Conservation (phyloP, 805 yeast species). For the Candida vartiovaarae region DNA sequence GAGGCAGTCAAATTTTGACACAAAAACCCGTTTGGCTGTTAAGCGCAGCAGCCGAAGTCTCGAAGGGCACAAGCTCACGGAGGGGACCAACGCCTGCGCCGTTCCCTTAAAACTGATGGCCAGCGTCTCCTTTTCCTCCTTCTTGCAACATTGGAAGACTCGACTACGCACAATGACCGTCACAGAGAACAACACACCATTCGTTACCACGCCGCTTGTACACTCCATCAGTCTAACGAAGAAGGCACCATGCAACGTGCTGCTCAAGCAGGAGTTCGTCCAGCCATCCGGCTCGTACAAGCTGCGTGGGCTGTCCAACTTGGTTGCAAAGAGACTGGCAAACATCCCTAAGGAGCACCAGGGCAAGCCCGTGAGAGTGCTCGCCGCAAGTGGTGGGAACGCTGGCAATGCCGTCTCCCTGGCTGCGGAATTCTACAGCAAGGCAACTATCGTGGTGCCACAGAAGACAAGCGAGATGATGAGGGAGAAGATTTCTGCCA, state of each 20-base stretch:
- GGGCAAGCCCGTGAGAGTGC: conserved; percentile 31
- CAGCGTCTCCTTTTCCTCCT: too few relatives aligned
- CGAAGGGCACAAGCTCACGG: too few relatives aligned
- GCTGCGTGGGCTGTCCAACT: conserved; percentile 46
- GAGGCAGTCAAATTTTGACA: too few relatives aligned
- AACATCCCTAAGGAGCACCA: conserved; percentile 13
- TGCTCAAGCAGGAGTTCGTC: conserved; percentile 42
- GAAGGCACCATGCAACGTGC: conserved; percentile 30
- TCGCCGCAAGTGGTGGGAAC: conserved; percentile 50
- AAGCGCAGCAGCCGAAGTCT: too few relatives aligned
- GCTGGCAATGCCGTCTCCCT: conserved; percentile 51
- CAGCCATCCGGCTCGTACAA: conserved; percentile 57
- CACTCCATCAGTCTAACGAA: conserved; percentile 28
- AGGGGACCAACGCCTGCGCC: too few relatives aligned
- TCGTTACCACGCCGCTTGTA: conserved; percentile 30
- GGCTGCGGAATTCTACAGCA: conserved; percentile 31
- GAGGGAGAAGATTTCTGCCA: conserved; percentile 34
- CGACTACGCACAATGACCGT: not conserved
- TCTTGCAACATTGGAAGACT: too few relatives aligned
- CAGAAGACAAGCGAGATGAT: conserved; percentile 38
- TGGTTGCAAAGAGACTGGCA: conserved; percentile 30
- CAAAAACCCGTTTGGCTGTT: too few relatives aligned
- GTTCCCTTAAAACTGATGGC: too few relatives aligned
- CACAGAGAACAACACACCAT: conserved; percentile 10
- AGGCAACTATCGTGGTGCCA: conserved; percentile 56